These are phyloP conservation scores for Erodium texanum DNA, from an alignment of 441 rosid species.

Conservation along the genomic window DNA sequence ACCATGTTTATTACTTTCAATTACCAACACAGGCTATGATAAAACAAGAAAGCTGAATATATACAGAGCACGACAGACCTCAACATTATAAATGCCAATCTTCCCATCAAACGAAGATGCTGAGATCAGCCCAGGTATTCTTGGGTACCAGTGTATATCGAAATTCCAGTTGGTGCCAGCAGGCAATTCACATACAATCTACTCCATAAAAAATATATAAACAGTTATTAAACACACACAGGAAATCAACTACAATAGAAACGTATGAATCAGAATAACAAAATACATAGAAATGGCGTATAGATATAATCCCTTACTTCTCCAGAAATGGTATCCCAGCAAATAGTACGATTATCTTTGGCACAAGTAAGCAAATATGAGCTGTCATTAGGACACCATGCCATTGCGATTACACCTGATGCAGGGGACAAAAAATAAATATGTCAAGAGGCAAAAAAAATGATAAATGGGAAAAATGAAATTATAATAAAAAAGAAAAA, in stretches of 20 bases:
- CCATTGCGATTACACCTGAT: constrained; percentile 97
- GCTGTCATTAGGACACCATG: constrained; percentile 95
- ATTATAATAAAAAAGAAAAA: background rate
- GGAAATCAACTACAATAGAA: constrained; percentile 8
- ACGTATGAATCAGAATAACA: background rate
- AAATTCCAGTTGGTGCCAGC: constrained; percentile 98
- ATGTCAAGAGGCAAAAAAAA: constrained; percentile 9
- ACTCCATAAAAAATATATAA: constrained; percentile 14
- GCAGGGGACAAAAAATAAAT: constrained; percentile 10
- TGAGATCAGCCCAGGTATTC: constrained; percentile 90
- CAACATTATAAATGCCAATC: constrained; percentile 87
- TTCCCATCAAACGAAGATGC: constrained; percentile 98
- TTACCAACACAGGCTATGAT: background rate
- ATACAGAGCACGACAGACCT: constrained; percentile 46
- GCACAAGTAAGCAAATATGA: constrained; percentile 95
- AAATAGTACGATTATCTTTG: constrained; percentile 93
- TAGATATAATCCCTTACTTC: constrained; percentile 43
- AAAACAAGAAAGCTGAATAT: background rate
- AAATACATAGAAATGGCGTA: background rate
- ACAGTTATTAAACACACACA: constrained; percentile 8
- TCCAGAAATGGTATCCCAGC: constrained; percentile 90
- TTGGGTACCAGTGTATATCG: constrained; percentile 97
- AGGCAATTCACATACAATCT: constrained; percentile 91
- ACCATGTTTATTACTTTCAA: background rate
- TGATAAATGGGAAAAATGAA: background rate